Conservation (phyloP, 768 basidiomycete genomes). For the Trametes elegans region DNA sequence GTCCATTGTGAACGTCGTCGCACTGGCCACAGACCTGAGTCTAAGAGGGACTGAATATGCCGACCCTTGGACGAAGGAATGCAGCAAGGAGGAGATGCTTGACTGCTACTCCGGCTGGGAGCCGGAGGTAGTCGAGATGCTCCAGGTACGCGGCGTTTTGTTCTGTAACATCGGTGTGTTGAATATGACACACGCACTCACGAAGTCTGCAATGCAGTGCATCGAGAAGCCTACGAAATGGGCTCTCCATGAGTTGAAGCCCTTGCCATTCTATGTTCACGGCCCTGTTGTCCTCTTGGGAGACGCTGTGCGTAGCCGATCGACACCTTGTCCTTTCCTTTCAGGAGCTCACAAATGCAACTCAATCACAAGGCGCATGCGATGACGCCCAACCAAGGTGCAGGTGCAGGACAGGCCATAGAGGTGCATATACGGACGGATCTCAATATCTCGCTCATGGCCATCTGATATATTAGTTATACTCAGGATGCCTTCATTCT, state of each 20-base stretch:
- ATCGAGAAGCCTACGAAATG: constrained; percentile 31
- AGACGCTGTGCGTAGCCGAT: constrained; percentile 29
- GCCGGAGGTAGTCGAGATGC: constrained; percentile 27
- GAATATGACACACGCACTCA: too few relatives aligned
- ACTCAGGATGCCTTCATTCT: constrained; percentile 33
- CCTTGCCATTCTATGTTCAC: constrained; percentile 26
- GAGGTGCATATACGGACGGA: constrained; percentile 22
- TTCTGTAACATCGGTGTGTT: too few relatives aligned
- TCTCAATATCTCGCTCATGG: not conserved
- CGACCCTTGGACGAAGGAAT: constrained; percentile 28
- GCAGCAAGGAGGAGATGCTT: constrained; percentile 24
- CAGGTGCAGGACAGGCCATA: constrained; percentile 35
- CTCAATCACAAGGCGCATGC: constrained; percentile 29
- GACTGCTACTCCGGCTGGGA: constrained; percentile 32
- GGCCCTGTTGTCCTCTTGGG: constrained; percentile 31
- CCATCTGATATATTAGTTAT: not conserved
- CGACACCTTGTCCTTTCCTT: not conserved
- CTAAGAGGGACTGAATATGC: constrained; percentile 29
- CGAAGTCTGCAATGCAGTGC: constrained; percentile 18
- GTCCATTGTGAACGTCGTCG: constrained; percentile 44
- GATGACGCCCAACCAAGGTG: constrained; percentile 33
- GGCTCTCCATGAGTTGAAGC: constrained; percentile 31
- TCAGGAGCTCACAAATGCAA: not conserved
- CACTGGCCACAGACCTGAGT: constrained; percentile 38
- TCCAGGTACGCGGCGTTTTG: constrained; percentile 27